These are phyloP conservation scores for Plectosphaerella plurivora DNA, from an alignment of 2,329 filamentous ascomycete species.

Conservation along the genomic window DNA sequence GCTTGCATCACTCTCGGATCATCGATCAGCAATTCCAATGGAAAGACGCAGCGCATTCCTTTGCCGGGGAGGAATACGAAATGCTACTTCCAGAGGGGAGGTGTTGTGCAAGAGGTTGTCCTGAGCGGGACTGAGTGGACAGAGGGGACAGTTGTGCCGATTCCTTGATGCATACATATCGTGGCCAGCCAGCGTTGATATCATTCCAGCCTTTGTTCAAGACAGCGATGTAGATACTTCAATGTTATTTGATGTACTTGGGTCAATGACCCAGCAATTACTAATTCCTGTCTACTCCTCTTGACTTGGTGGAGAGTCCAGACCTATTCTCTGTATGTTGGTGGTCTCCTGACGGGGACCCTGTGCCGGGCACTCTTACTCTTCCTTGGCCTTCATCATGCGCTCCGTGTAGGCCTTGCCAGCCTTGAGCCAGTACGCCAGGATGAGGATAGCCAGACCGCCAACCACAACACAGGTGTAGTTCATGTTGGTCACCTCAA, in stretches of 20 bases:
- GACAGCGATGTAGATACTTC: no score
- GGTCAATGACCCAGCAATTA: no score
- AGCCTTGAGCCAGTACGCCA: conserved; percentile 37
- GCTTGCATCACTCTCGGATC: conserved; percentile 4
- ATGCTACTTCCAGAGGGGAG: conserved; percentile 3
- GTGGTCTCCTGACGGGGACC: not conserved
- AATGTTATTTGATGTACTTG: no score
- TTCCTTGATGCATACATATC: not conserved
- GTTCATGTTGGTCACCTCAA: conserved; percentile 37
- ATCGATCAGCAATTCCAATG: not conserved
- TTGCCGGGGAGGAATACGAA: not conserved
- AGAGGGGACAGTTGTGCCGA: not conserved
- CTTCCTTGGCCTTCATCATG: conserved; percentile 29
- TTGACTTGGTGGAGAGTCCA: no score
- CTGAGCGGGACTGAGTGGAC: not conserved
- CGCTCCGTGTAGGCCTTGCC: conserved; percentile 30
- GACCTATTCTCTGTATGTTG: not conserved
- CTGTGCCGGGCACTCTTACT: conserved; percentile 3
- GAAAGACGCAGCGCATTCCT: not conserved
- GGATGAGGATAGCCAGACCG: conserved; percentile 27
- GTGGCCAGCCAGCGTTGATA: not conserved
- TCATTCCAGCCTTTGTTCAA: not conserved
- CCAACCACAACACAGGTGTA: conserved; percentile 43
- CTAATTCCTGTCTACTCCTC: no score
- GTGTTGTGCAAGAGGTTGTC: not conserved